Base-by-base conservation (phyloP, 176 grass and related monocot species). In the Hordeum marinum region DNA sequence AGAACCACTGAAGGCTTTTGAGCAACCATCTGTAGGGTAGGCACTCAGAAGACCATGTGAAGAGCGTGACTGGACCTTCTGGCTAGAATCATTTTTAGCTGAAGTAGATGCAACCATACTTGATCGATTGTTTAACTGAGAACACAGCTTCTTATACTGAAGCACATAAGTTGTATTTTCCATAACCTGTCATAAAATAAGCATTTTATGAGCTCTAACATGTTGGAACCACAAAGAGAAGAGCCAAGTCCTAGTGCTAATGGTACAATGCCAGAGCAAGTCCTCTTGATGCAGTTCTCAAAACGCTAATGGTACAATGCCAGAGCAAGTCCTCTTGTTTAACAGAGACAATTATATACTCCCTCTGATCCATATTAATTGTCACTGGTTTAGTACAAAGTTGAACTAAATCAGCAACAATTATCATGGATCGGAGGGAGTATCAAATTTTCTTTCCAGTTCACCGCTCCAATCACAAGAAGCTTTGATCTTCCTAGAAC, bases 91-190 rank as follows among this genome's bases (percentile, higher is more conserved):
- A 75, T 80, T 92, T 82, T 83, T 79, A 78, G 36, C 85, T 60
- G 83, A 88, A 79, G 81, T 83, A 45, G 92, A 87, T 65, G 83
- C 48, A 72, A 90, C 78, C 84, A 80, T 66, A 80, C 78, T 72
- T 37, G 91, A 88, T 55, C 83, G 83, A 55, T 79, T 90, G 70
- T 89, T 84, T 58, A 92, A 54, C 73, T 92, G 90, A 76, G 81
- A 82, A 82, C 91, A 90, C 8, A 95, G 79, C 68, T 72, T 90
- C 80, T 92, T 98, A 63, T 90, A 84, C 15, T 88, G 85, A 75
- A 88, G 58, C 50, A 98, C 83, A 83, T 83, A 84, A 69, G 45
- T 78, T 58, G 68, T 87, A 81, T 93, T 92, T 93, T 98, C 95
- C 77, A 78, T 27, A 68, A 98, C 87, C 95, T 98, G 63, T 69